Conservation (phyloP, 2,329 filamentous ascomycete genomes). For the Diaporthe aspalathi region DNA sequence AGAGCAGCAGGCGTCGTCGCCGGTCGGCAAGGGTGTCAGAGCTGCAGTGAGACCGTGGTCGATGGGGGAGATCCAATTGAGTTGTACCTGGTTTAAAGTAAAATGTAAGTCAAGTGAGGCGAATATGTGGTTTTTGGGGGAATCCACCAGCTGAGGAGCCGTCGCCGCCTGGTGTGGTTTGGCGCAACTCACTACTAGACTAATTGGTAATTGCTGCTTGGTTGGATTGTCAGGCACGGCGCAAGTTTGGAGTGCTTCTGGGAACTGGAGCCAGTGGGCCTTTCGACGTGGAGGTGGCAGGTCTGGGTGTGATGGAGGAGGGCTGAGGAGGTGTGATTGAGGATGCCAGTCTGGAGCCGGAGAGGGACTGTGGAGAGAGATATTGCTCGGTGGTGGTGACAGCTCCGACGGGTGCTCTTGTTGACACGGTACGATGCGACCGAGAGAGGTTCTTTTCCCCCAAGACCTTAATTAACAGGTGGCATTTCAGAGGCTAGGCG, state of each 20-base stretch:
- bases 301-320: constrained; percentile 15
- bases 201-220: constrained; percentile 23
- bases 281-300: constrained; percentile 15
- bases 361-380: constrained; percentile 29
- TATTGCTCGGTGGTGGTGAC: constrained; percentile 26
- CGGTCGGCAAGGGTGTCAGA: background rate
- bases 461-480: constrained; percentile 39
- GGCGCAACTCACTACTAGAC: constrained; percentile 18
- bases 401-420: constrained; percentile 8
- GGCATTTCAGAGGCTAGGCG: constrained; percentile 37
- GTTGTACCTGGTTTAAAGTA: background rate
- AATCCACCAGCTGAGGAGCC: constrained; percentile 15
- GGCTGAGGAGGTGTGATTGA: background rate
- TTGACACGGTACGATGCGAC: constrained; percentile 30
- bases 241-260: constrained; percentile 15
- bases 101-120: background rate
- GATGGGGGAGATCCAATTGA: constrained; percentile 13
- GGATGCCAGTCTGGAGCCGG: constrained; percentile 1
- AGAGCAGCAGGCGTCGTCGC: background rate
- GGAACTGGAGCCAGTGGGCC: constrained; percentile 30
- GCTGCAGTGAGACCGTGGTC: constrained; percentile 1
- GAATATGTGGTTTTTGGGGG: background rate
- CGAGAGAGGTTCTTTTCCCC: constrained; percentile 9
- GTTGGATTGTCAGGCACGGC: constrained; percentile 4
- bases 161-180: background rate